Percentiles rank a stretch among this genome's conserved stretches.
These are phyloP conservation scores for Sphaerobolus stellatus DNA, from an alignment of 1,284 basidiomycete genomes.

Conservation along the genomic window DNA sequence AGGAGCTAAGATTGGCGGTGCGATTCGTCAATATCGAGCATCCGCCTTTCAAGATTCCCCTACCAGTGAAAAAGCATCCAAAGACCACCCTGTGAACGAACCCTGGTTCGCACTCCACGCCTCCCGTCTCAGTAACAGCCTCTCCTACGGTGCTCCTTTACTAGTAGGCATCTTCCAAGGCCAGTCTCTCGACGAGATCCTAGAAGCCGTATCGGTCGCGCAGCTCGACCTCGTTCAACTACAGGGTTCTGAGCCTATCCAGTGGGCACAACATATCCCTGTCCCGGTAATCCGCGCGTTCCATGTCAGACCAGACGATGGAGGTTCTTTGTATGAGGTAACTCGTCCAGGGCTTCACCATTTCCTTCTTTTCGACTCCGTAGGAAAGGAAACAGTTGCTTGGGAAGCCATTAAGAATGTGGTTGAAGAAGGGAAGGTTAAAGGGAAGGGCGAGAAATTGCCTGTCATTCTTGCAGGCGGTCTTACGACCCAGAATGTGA, in stretches of 20 bases:
- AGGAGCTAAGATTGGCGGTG: conserved; percentile 67
- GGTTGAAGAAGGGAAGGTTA: conserved; percentile 57
- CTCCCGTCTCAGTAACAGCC: conserved; percentile 36
- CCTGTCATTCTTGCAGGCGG: conserved; percentile 92
- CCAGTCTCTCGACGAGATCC: conserved; percentile 55
- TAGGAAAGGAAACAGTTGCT: conserved; percentile 77
- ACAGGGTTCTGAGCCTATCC: conserved; percentile 67
- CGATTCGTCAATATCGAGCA: conserved; percentile 47
- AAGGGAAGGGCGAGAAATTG: conserved; percentile 32
- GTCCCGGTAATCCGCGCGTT: conserved; percentile 80
- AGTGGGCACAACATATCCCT: conserved; percentile 63
- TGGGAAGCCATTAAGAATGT: conserved; percentile 70
- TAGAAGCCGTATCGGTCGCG: conserved; percentile 50
- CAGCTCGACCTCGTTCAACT: conserved; percentile 70
- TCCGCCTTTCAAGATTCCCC: background rate
- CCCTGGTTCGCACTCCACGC: conserved; percentile 58
- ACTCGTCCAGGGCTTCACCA: conserved; percentile 73
- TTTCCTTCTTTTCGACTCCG: conserved; percentile 79
- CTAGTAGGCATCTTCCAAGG: conserved; percentile 79
- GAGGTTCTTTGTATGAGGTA: conserved; percentile 48
- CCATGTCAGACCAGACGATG: conserved; percentile 58
- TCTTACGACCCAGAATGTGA: conserved; percentile 72
- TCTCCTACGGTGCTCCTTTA: conserved; percentile 44
- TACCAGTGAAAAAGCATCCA: background rate
- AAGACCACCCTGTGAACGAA: no score